Percentiles rank a stretch among this genome's conserved stretches.
These are phyloP conservation scores for Hypoxylon rubiginosum DNA, from an alignment of 2,329 filamentous ascomycete genomes.

Conservation along the genomic window DNA sequence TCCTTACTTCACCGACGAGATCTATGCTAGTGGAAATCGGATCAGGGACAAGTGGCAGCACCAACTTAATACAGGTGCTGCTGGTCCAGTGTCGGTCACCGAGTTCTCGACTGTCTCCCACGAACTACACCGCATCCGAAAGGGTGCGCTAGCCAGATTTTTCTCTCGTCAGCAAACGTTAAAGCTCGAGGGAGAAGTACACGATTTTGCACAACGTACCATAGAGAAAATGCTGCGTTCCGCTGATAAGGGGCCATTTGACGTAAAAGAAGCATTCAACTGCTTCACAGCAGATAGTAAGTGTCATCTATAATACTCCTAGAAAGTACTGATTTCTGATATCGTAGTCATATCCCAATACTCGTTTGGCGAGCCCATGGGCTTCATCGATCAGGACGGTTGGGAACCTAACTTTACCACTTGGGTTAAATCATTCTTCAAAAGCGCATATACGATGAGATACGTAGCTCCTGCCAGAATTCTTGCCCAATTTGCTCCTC, in stretches of 20 bases:
- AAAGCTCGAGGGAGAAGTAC: slow-evolving; percentile 45
- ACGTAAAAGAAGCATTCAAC: slow-evolving; percentile 39
- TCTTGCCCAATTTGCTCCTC: slow-evolving; percentile 38
- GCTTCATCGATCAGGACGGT: slow-evolving; percentile 44
- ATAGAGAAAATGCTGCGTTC: slow-evolving; percentile 50
- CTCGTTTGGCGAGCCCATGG: slow-evolving; percentile 44
- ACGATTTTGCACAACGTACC: slow-evolving; percentile 31
- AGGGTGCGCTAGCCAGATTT: slow-evolving; percentile 43
- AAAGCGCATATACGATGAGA: slow-evolving; percentile 43
- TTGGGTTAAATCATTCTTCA: slow-evolving; percentile 42
- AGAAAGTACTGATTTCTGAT: neutral
- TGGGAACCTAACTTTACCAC: slow-evolving; percentile 47
- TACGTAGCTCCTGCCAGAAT: slow-evolving; percentile 39
- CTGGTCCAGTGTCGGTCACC: slow-evolving; percentile 42
- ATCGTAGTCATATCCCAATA: slow-evolving; percentile 43
- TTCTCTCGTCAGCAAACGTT: slow-evolving; percentile 52
- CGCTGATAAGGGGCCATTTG: slow-evolving; percentile 48
- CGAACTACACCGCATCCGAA: slow-evolving; percentile 47
- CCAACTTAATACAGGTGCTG: slow-evolving; percentile 43
- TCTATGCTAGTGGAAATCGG: slow-evolving; percentile 39
- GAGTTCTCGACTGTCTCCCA: slow-evolving; percentile 45
- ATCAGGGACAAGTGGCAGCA: slow-evolving; percentile 47
- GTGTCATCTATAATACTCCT: neutral
- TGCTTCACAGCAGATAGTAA: slow-evolving; percentile 40
- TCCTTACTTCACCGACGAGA: slow-evolving; percentile 39